Percentiles rank a stretch among this genome's conserved stretches.
Conservation (phyloP, 768 basidiomycete species). For the Tephrocybe sp. region DNA sequence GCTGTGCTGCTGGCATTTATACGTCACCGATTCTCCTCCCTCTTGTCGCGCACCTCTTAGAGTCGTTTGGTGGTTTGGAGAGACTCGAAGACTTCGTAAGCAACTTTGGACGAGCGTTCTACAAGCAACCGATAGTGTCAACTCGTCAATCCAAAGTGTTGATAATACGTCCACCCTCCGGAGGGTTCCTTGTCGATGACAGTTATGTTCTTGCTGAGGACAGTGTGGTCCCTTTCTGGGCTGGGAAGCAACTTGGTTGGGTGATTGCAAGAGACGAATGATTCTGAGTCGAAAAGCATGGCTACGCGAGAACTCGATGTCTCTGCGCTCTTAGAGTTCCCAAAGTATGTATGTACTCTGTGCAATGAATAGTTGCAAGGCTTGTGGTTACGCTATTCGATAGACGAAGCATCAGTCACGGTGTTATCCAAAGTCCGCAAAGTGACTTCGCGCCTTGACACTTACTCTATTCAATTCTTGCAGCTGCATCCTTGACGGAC, state of each 20-base stretch:
- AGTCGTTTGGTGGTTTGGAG: slow-evolving; percentile 84
- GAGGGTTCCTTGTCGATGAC: slow-evolving; percentile 39
- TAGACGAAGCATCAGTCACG: too few relatives aligned
- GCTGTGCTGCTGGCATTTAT: slow-evolving; percentile 95
- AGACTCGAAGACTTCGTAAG: slow-evolving; percentile 80
- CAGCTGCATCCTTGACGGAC: slow-evolving; percentile 16
- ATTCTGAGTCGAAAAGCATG: neutral
- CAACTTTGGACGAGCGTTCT: slow-evolving; percentile 77
- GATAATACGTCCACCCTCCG: slow-evolving; percentile 37
- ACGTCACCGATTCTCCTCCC: slow-evolving; percentile 92
- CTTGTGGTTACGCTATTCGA: too few relatives aligned
- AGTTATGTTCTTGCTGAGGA: slow-evolving; percentile 47
- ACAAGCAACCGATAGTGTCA: slow-evolving; percentile 37
- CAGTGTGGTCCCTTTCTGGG: slow-evolving; percentile 82
- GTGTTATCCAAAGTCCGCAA: too few relatives aligned
- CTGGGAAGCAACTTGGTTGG: slow-evolving; percentile 80
- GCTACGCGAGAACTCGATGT: too few relatives aligned
- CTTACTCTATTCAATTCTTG: neutral
- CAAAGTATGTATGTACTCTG: too few relatives aligned
- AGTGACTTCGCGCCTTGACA: too few relatives aligned
- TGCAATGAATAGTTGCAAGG: too few relatives aligned
- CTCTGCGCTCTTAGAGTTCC: too few relatives aligned
- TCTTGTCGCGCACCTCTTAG: slow-evolving; percentile 83
- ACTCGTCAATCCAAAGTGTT: slow-evolving; percentile 34
- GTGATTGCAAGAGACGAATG: slow-evolving; percentile 34